These are phyloP conservation scores for Bruguiera sexangula DNA, from an alignment of 345 rosid species.

Conservation along the genomic window DNA sequence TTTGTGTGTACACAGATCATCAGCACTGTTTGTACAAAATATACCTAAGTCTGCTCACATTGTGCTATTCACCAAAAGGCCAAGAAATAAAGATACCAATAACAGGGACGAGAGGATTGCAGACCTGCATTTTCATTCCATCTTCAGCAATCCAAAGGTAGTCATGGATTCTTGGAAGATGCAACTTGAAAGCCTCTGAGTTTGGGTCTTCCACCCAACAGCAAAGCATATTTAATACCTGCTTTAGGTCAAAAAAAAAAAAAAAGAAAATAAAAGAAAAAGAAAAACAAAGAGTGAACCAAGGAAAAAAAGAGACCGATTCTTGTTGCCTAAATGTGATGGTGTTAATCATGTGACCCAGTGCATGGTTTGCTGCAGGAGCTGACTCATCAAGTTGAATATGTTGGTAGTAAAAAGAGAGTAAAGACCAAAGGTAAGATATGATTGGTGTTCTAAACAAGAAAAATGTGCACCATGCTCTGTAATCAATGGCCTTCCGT, in stretches of 20 bases:
- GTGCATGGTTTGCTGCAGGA: background rate
- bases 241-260: background rate
- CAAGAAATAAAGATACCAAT: background rate
- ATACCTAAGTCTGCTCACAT: too few species aligned
- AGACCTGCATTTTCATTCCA: constrained; percentile 99
- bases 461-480: background rate
- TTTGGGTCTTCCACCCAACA: constrained; percentile 99
- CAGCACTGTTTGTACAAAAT: too few species aligned
- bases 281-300: constrained; percentile 4
- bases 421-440: background rate
- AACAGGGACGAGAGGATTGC: background rate
- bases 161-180: constrained; percentile 80
- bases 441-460: background rate
- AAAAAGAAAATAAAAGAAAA: background rate
- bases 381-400: constrained; percentile 5
- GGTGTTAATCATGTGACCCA: background rate
- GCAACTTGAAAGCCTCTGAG: constrained; percentile 91
- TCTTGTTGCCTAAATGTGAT: background rate
- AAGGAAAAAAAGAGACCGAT: background rate
- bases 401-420: background rate
- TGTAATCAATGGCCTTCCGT: background rate
- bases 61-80: too few species aligned
- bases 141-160: constrained; percentile 97
- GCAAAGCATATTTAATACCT: constrained; percentile 97
- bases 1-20: background rate